phyloP scores from a whole-genome alignment of 805 yeast species.

The Wickerhamiella musiphila region DNA sequence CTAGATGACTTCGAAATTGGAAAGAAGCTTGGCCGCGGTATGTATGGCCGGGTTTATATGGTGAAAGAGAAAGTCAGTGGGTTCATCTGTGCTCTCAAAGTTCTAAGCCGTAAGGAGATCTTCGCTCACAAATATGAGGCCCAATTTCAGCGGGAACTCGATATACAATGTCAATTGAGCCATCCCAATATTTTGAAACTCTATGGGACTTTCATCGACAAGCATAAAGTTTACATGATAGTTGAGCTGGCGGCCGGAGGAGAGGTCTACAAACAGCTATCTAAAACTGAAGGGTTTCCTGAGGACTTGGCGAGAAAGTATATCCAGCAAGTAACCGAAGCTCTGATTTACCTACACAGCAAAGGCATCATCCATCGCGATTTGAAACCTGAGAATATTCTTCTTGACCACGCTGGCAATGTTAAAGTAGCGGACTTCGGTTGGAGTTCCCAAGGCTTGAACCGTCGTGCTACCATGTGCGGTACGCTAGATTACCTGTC shows the following conservation, averaged over 20 bases:
- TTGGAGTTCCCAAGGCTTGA: conserved; percentile 69
- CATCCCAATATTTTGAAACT: conserved; percentile 71
- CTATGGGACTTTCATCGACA: conserved; percentile 74
- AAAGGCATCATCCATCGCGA: conserved; percentile 81
- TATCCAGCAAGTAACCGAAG: conserved; percentile 67
- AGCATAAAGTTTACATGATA: conserved; percentile 60
- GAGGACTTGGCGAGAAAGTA: conserved; percentile 58
- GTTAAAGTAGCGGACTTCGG: conserved; percentile 89
- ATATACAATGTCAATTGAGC: conserved; percentile 58
- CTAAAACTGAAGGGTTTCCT: conserved; percentile 43
- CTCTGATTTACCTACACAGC: conserved; percentile 58
- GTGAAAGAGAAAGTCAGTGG: conserved; percentile 62
- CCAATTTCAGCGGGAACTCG: conserved; percentile 81
- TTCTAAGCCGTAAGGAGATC: conserved; percentile 72
- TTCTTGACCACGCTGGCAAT: conserved; percentile 56
- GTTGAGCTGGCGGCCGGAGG: conserved; percentile 77
- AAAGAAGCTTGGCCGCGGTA: conserved; percentile 76
- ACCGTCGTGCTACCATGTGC: conserved; percentile 62
- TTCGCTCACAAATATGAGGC: conserved; percentile 58
- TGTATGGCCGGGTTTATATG: conserved; percentile 83
- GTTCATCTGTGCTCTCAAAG: conserved; percentile 76
- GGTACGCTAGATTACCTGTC: conserved; percentile 91
- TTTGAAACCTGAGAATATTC: conserved; percentile 82
- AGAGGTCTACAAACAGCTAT: conserved; percentile 62
- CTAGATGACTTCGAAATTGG: conserved; percentile 73